phyloP scores from a whole-genome alignment of 139 green algal species.

The Chlamydomonas sphaeroides region DNA sequence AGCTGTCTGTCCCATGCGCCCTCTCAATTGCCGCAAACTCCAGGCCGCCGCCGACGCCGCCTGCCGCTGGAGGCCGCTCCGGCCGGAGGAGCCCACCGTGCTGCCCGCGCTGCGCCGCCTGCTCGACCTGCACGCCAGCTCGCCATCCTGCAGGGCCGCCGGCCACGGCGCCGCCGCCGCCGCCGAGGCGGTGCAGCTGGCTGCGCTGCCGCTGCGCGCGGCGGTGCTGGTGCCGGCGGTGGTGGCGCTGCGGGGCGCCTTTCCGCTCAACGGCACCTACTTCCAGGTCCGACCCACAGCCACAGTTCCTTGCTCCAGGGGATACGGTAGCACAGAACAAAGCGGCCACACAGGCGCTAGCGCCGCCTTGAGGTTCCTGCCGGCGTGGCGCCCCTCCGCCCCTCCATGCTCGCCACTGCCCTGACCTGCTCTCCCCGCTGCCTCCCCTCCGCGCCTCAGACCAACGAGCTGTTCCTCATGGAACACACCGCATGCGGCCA shows the following conservation, averaged over 20 bases:
- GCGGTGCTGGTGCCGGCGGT: slow-evolving; percentile 69
- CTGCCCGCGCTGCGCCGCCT: slow-evolving; percentile 4
- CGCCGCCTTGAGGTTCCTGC: background rate
- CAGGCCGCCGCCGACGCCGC: no score
- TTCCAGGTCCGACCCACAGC: slow-evolving; percentile 70
- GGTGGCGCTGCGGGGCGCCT: slow-evolving; percentile 63
- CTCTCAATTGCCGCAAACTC: no score
- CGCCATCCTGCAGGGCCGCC: background rate
- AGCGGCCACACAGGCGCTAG: background rate
- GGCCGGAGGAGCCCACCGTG: slow-evolving; percentile 7
- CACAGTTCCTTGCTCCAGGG: background rate
- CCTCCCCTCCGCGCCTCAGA: background rate
- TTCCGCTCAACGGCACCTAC: slow-evolving; percentile 89
- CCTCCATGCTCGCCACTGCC: no score
- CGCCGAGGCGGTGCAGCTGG: no score
- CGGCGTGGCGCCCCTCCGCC: background rate
- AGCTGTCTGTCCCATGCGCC: no score
- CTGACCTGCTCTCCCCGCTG: no score
- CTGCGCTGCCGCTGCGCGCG: slow-evolving; percentile 27
- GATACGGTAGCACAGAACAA: background rate
- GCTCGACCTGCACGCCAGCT: no score
- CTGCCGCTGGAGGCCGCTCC: background rate
- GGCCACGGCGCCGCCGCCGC: no score
- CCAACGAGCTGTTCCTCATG: slow-evolving; percentile 32
- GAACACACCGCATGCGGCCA: slow-evolving; percentile 16